phyloP scores from a whole-genome alignment of 2,329 filamentous ascomycete species.

The Verticillium zaregamsianum region DNA sequence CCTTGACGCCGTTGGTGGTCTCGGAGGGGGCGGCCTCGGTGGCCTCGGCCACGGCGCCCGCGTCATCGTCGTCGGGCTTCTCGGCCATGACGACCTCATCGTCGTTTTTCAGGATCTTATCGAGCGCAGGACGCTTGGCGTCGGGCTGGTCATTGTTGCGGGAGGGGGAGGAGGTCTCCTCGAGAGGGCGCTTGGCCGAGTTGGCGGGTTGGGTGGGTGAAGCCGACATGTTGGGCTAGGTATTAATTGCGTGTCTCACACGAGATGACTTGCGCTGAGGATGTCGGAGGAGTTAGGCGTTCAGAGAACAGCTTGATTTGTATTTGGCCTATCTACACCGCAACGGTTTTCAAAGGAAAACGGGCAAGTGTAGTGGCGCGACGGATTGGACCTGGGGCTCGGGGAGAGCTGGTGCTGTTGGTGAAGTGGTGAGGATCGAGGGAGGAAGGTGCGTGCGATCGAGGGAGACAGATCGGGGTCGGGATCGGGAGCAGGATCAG shows the following conservation, averaged over 20 bases:
- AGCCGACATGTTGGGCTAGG: constrained; percentile 58
- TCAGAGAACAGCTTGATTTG: constrained; percentile 16
- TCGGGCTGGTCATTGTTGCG: constrained; percentile 90
- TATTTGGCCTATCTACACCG: constrained; percentile 72
- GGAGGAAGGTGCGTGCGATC: constrained; percentile 1
- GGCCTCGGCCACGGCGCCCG: constrained; percentile 37
- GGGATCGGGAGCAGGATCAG: neutral
- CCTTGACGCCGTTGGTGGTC: constrained; percentile 45
- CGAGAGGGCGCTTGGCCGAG: constrained; percentile 85
- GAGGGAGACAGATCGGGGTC: constrained; percentile 10
- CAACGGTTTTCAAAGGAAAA: constrained; percentile 80
- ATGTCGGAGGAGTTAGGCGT: constrained; percentile 43
- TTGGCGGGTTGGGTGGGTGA: constrained; percentile 64
- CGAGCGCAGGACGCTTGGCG: constrained; percentile 91
- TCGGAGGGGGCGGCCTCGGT: constrained; percentile 36
- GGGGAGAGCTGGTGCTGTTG: constrained; percentile 1
- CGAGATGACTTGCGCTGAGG: constrained; percentile 11
- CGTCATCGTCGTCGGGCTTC: constrained; percentile 32
- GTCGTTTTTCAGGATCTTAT: constrained; percentile 78
- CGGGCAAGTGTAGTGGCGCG: constrained; percentile 75
- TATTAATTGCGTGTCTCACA: constrained; percentile 16
- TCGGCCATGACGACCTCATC: constrained; percentile 45
- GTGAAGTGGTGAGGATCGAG: constrained; percentile 15
- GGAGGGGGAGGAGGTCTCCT: constrained; percentile 94
- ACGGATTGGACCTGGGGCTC: constrained; percentile 17